Evolutionary conservation across 768 basidiomycete species (phyloP).

Genomic region (Leccinum longicurvipes): DNA sequence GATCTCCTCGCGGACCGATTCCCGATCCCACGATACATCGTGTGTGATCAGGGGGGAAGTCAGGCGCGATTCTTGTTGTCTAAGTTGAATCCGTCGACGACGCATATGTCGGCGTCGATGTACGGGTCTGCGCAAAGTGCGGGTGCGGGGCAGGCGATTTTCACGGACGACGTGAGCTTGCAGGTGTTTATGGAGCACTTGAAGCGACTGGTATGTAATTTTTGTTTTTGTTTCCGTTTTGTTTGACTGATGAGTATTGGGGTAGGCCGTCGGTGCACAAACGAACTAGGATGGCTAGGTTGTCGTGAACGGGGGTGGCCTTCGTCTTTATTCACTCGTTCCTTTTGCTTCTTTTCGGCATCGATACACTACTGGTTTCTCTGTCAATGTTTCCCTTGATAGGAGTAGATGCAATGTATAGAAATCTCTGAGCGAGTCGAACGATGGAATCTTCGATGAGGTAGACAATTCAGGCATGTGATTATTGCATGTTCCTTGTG

Average conservation of each 20-base stretch:
- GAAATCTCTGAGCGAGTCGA: background rate
- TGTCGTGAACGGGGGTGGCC: background rate
- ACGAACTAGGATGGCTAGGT: conserved; percentile 43
- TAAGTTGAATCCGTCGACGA: conserved; percentile 96
- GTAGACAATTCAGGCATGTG: no score
- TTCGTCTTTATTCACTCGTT: background rate
- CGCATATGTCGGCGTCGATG: conserved; percentile 91
- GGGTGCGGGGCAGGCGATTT: conserved; percentile 84
- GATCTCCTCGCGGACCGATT: conserved; percentile 93
- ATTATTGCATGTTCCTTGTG: no score
- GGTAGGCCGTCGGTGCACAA: conserved; percentile 65
- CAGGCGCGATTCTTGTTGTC: conserved; percentile 97
- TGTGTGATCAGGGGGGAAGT: conserved; percentile 95
- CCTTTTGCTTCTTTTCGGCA: background rate
- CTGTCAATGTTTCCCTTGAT: conserved; percentile 6
- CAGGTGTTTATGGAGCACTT: conserved; percentile 98
- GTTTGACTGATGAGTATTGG: conserved; percentile 3
- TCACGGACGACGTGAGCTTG: conserved; percentile 97
- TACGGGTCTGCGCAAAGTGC: conserved; percentile 74
- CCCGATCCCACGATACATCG: conserved; percentile 97
- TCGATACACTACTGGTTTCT: conserved; percentile 9
- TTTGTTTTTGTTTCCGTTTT: background rate
- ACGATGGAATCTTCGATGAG: no score
- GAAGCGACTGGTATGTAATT: conserved; percentile 73
- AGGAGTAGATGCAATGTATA: conserved; percentile 14